Evolutionary conservation across 441 rosid species (phyloP).

Genomic region (Populus trichocarpa): DNA sequence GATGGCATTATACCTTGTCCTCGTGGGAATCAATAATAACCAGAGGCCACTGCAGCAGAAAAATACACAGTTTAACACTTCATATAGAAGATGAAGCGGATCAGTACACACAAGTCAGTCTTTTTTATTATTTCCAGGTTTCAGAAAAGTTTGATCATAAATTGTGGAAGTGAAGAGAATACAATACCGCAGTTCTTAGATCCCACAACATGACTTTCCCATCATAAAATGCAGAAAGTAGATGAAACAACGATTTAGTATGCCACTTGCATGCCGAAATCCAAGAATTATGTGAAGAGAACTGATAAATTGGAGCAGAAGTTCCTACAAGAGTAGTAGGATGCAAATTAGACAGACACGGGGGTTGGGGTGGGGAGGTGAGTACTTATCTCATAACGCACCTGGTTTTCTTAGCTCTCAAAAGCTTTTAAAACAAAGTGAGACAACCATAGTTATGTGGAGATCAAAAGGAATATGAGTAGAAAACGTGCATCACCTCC

Average conservation of each 20-base stretch:
- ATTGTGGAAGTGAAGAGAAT: constrained; percentile 4
- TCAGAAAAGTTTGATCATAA: background rate
- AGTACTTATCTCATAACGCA: constrained; percentile 19
- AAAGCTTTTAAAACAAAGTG: background rate
- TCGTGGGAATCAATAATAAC: constrained; percentile 72
- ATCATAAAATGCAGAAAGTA: constrained; percentile 89
- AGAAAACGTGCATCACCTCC: constrained; percentile 48
- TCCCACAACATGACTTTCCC: constrained; percentile 99
- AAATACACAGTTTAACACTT: constrained; percentile 12
- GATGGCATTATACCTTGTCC: constrained; percentile 57
- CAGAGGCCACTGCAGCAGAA: constrained; percentile 87
- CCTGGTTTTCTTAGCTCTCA: constrained; percentile 73
- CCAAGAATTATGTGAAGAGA: constrained; percentile 90
- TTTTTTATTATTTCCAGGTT: background rate
- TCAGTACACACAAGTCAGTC: background rate
- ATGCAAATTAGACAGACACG: background rate
- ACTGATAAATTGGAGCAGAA: constrained; percentile 82
- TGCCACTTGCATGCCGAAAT: constrained; percentile 98
- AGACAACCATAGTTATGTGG: background rate
- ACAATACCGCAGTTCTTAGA: constrained; percentile 90
- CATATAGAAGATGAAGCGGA: background rate
- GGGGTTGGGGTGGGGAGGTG: background rate
- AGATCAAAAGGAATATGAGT: background rate
- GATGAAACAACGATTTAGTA: constrained; percentile 67
- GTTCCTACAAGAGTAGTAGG: constrained; percentile 54